These are phyloP conservation scores for Globisporangium nodosum DNA, from an alignment of 352 stramenopile species.

Conservation along the genomic window DNA sequence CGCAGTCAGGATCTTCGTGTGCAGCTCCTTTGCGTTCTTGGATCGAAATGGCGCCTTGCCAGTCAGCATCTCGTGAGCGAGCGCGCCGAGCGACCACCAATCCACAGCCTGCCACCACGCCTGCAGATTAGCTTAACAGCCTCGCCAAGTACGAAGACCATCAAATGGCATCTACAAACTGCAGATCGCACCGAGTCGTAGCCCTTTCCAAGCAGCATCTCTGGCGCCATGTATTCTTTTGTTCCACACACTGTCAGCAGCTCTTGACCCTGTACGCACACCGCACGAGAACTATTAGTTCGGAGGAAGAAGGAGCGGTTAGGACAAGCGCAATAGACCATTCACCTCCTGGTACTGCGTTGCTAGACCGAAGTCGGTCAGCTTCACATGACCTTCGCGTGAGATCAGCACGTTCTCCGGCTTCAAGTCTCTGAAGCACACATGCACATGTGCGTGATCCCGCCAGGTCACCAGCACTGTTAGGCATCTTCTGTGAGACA, in stretches of 20 bases:
- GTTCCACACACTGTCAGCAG: conserved; percentile 74
- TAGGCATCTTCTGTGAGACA: background rate
- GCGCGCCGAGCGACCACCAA: conserved; percentile 80
- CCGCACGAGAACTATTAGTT: background rate
- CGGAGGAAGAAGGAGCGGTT: background rate
- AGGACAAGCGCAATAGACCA: background rate
- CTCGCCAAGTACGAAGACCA: background rate
- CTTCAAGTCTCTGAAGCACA: conserved; percentile 71
- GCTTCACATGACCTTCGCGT: conserved; percentile 82
- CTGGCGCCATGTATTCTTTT: conserved; percentile 85
- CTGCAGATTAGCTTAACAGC: background rate
- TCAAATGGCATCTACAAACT: background rate
- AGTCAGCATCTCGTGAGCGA: conserved; percentile 77
- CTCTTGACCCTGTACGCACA: conserved; percentile 41
- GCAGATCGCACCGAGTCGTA: conserved; percentile 54
- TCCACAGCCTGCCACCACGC: conserved; percentile 48
- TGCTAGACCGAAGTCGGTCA: conserved; percentile 90
- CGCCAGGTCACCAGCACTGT: background rate
- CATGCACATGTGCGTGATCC: background rate
- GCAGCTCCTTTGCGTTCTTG: conserved; percentile 63
- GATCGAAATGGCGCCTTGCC: conserved; percentile 67
- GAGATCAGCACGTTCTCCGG: conserved; percentile 92
- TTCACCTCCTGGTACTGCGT: conserved; percentile 55
- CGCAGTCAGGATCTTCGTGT: conserved; percentile 72
- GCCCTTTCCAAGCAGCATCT: conserved; percentile 80